Percentiles rank a stretch among this genome's conserved stretches.
Conservation (phyloP, 768 basidiomycete genomes). For the Boletus sp. region DNA sequence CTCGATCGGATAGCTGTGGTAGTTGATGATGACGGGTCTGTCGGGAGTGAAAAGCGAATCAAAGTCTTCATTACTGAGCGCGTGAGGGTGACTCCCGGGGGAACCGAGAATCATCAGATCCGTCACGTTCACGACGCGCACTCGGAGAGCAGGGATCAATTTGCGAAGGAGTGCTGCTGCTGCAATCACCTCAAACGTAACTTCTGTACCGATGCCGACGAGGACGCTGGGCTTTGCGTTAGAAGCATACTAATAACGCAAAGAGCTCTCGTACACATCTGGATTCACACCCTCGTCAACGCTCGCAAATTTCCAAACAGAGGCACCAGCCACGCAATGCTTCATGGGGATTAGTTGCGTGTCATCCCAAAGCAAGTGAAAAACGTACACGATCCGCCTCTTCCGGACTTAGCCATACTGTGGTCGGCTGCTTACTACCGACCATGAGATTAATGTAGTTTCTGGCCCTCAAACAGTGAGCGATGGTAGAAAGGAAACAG, state of each 20-base stretch:
- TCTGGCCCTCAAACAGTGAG: slow-evolving; percentile 80
- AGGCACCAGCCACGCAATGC: slow-evolving; percentile 87
- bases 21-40: slow-evolving; percentile 74
- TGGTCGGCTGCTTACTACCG: slow-evolving; percentile 80
- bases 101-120: slow-evolving; percentile 82
- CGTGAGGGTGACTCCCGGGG: slow-evolving; percentile 73
- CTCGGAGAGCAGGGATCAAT: slow-evolving; percentile 66
- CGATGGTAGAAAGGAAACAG: slow-evolving; percentile 77
- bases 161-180: slow-evolving; percentile 78
- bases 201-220: slow-evolving; percentile 84
- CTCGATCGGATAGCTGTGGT: slow-evolving; percentile 79
- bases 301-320: slow-evolving; percentile 82
- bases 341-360: slow-evolving; percentile 17
- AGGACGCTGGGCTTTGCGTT: slow-evolving; percentile 50
- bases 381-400: slow-evolving; percentile 62
- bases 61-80: slow-evolving; percentile 61
- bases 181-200: slow-evolving; percentile 86
- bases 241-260: not conserved
- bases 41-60: slow-evolving; percentile 70
- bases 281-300: slow-evolving; percentile 69
- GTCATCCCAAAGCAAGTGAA: not conserved
- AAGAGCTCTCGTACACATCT: slow-evolving; percentile 52
- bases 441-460: slow-evolving; percentile 89
- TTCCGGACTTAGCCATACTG: slow-evolving; percentile 74
- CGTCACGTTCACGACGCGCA: slow-evolving; percentile 86